Base-by-base conservation (phyloP, 495 filamentous ascomycete species). In the Lophiostoma macrostomum region DNA sequence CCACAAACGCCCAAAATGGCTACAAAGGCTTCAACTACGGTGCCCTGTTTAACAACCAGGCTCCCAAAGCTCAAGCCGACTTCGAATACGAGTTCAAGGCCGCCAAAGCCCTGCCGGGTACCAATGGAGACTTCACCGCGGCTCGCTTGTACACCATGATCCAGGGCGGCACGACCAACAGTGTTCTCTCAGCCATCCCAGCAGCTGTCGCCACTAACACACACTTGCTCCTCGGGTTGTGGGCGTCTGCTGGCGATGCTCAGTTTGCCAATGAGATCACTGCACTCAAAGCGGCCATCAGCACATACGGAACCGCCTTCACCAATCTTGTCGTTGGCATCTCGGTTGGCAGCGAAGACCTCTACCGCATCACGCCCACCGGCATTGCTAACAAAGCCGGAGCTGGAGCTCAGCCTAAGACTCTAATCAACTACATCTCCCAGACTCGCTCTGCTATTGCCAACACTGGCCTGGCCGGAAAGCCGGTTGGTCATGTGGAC, bases 301-400 rank as follows among this genome's bases (percentile, higher is more conserved):
- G 56, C 31, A 69, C 78, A 47, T 87, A 88, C 66, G 85, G 85
- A 19, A 67, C 71, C 3, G 65, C 67, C 20, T 80, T 94, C 66
- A 71, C 76, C 58, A 69, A 74, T 50, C 72, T 86, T 35, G 80
- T 95, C 28, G 84, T 77, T 47, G 90, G 88, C 71, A 91, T 95
- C 74, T 91, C 90, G 3, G 88, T 96, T 47, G 91, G 89, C 50
- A 87, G 81, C 67, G 91, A 95, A 78, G 87, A 94, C 69, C 76
- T 95, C 4, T 95, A 96, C 80, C 84, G 90, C 51, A 79, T 77
- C 74, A 85, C 84, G 2, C 75, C 78, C 20, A 78, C 67, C 3
- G 80, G 78, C 37, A 72, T 72, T 52, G 42, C 69, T 58, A 72
- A 72, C 67, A 56, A 73, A 6, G 78, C 76, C 23, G 84, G 82